Conservation (phyloP, 352 stramenopile species). For the Phytophthora boehmeriae region DNA sequence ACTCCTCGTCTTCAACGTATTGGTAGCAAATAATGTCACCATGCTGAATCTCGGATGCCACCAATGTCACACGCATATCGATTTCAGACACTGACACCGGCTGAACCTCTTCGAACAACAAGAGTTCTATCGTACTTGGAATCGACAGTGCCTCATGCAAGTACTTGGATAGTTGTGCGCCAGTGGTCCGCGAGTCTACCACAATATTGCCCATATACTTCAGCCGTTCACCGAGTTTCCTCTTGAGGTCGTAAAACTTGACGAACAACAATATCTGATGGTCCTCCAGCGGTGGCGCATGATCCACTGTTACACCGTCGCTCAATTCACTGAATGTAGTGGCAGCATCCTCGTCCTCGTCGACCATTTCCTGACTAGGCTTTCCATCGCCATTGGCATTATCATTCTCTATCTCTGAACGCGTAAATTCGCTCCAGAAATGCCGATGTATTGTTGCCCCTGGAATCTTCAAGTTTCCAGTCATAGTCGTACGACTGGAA, state of each 20-base stretch:
- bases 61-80: slow-evolving; percentile 50
- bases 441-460: slow-evolving; percentile 47
- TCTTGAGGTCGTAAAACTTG: slow-evolving; percentile 82
- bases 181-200: slow-evolving; percentile 66
- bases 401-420: slow-evolving; percentile 32
- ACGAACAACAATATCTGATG: slow-evolving; percentile 83
- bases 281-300: slow-evolving; percentile 25
- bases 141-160: slow-evolving; percentile 65
- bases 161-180: slow-evolving; percentile 49
- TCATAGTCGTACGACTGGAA: slow-evolving; percentile 14
- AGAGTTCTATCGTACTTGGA: slow-evolving; percentile 49
- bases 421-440: slow-evolving; percentile 67
- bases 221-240: slow-evolving; percentile 64
- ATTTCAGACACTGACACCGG: slow-evolving; percentile 64
- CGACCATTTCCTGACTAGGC: slow-evolving; percentile 18
- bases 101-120: slow-evolving; percentile 83
- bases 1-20: slow-evolving; percentile 45
- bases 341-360: slow-evolving; percentile 24
- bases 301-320: slow-evolving; percentile 11
- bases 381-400: slow-evolving; percentile 23
- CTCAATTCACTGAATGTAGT: slow-evolving; percentile 11
- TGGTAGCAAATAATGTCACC: slow-evolving; percentile 89
- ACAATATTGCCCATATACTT: slow-evolving; percentile 84
- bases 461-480: slow-evolving; percentile 1
- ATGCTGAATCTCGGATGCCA: slow-evolving; percentile 70